Evolutionary conservation across 2,329 filamentous ascomycete species (phyloP).

Genomic region (Rhynchosporium graminicola): DNA sequence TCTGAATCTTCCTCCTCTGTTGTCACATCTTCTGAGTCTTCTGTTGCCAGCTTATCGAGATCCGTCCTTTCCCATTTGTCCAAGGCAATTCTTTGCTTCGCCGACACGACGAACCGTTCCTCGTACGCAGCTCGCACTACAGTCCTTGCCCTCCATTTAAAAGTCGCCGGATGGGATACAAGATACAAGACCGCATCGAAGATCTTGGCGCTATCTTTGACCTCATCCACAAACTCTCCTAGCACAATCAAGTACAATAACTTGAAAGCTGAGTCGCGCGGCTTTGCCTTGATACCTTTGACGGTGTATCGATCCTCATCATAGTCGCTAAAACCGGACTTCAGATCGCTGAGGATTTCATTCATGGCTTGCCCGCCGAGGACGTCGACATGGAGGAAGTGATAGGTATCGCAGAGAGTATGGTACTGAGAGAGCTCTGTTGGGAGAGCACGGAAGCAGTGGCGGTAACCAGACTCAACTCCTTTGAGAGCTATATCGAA

Average conservation of each 20-base stretch:
- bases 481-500: slow-evolving; percentile 37
- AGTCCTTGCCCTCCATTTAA: slow-evolving; percentile 23
- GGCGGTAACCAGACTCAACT: slow-evolving; percentile 35
- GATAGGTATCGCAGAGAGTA: slow-evolving; percentile 35
- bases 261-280: slow-evolving; percentile 36
- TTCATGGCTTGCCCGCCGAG: slow-evolving; percentile 29
- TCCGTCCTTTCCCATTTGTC: slow-evolving; percentile 29
- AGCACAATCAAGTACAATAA: slow-evolving; percentile 34
- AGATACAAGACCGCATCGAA: slow-evolving; percentile 36
- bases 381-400: slow-evolving; percentile 35
- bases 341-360: slow-evolving; percentile 33
- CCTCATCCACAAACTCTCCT: slow-evolving; percentile 10
- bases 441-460: slow-evolving; percentile 36
- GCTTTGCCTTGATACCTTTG: slow-evolving; percentile 21
- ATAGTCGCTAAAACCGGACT: slow-evolving; percentile 29
- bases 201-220: slow-evolving; percentile 30
- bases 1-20: slow-evolving; percentile 21
- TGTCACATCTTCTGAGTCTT: slow-evolving; percentile 21
- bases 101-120: slow-evolving; percentile 32
- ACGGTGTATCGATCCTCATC: slow-evolving; percentile 22
- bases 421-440: slow-evolving; percentile 33
- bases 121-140: slow-evolving; percentile 25
- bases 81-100: slow-evolving; percentile 34
- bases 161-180: slow-evolving; percentile 35
- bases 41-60: slow-evolving; percentile 14